Conservation (phyloP, 768 basidiomycete species). For the Macrolepiota dolichaula region DNA sequence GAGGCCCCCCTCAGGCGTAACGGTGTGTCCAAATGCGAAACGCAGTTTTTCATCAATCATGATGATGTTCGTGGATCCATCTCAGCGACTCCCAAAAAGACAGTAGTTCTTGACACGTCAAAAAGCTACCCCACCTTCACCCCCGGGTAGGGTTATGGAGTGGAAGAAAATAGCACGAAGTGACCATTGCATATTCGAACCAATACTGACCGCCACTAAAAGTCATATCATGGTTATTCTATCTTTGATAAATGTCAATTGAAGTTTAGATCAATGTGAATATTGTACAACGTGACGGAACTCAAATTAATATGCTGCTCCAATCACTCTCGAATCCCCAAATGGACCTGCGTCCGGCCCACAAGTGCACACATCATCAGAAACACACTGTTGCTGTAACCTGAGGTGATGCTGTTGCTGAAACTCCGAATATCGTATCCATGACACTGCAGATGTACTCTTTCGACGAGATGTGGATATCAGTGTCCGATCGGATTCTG, state of each 20-base stretch:
- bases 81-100: too few relatives aligned
- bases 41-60: too few relatives aligned
- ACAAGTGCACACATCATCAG: not conserved
- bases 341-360: not conserved
- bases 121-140: too few relatives aligned
- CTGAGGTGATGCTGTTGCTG: not conserved
- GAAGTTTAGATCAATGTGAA: not conserved
- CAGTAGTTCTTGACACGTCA: too few relatives aligned
- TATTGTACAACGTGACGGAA: not conserved
- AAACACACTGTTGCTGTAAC: not conserved
- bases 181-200: too few relatives aligned
- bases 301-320: not conserved
- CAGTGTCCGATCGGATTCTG: not conserved
- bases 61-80: too few relatives aligned
- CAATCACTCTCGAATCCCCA: not conserved
- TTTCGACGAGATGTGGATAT: not conserved
- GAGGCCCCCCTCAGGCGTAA: too few relatives aligned
- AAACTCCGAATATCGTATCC: not conserved
- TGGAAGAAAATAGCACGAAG: too few relatives aligned
- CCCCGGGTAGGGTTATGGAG: too few relatives aligned
- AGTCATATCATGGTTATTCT: too few relatives aligned
- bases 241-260: too few relatives aligned
- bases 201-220: not conserved
- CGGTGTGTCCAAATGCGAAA: too few relatives aligned
- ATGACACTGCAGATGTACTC: constrained; percentile 1